Conservation (phyloP, 2,329 filamentous ascomycete species). For the Xylariaceae sp. region DNA sequence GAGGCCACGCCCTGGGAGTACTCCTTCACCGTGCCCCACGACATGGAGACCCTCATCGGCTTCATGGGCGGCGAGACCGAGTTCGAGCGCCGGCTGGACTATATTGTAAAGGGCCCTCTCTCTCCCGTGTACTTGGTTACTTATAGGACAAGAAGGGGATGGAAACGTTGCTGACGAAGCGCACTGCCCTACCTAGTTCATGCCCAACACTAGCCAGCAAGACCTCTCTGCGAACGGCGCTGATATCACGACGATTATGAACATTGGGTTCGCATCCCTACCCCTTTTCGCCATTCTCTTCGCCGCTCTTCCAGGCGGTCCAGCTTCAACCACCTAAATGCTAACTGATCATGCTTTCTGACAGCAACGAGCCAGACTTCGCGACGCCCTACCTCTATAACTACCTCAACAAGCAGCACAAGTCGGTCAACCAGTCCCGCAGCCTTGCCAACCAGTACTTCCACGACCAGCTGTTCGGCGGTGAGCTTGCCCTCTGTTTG, state of each 20-base stretch:
- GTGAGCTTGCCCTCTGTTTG: no score
- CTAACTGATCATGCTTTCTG: not conserved
- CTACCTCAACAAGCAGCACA: conserved; percentile 43
- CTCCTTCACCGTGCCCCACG: conserved; percentile 50
- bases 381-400: conserved; percentile 51
- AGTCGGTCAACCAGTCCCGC: conserved; percentile 41
- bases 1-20: conserved; percentile 43
- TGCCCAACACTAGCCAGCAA: conserved; percentile 6
- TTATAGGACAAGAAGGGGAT: not conserved
- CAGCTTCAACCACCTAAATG: conserved; percentile 47
- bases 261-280: conserved; percentile 5
- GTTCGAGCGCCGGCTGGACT: conserved; percentile 44
- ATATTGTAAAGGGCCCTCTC: no score
- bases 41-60: conserved; percentile 44
- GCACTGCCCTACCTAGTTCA: conserved; percentile 5
- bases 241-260: conserved; percentile 6
- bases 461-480: conserved; percentile 35
- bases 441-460: conserved; percentile 42
- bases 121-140: conserved; percentile 3
- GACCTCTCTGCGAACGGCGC: conserved; percentile 6
- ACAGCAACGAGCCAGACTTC: conserved; percentile 52
- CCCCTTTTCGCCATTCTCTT: not conserved
- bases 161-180: no score
- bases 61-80: conserved; percentile 41
- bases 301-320: conserved; percentile 19